Evolutionary conservation across 1,284 basidiomycete species (phyloP).

Genomic region (Laetiporus sulphureus): DNA sequence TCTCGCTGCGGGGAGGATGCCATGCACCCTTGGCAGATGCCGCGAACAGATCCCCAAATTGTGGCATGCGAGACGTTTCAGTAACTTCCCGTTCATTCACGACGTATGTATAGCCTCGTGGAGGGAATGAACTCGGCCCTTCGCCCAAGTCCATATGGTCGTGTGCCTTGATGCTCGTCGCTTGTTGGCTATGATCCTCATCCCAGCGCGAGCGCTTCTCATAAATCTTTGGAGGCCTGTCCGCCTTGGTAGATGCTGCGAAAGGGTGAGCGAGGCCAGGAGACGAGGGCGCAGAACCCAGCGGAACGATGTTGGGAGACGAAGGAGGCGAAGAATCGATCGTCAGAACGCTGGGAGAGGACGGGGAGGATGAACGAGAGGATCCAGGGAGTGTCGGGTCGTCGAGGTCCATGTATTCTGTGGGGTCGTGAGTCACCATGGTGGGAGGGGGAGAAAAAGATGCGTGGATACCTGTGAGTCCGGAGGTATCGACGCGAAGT

Average conservation of each 20-base stretch:
- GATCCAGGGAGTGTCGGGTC: slow-evolving; percentile 3
- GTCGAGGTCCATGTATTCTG: not conserved
- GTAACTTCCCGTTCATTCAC: not conserved
- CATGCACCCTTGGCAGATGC: slow-evolving; percentile 2
- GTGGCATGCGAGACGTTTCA: not conserved
- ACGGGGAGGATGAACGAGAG: slow-evolving; percentile 12
- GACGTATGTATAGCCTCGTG: no score
- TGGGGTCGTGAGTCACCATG: not conserved
- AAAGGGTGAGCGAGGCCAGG: slow-evolving; percentile 21
- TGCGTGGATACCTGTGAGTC: no score
- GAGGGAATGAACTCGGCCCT: not conserved
- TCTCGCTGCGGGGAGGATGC: slow-evolving; percentile 1
- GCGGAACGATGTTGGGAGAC: slow-evolving; percentile 12
- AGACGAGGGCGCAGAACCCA: slow-evolving; percentile 16
- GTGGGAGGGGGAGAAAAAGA: not conserved
- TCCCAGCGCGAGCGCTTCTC: slow-evolving; percentile 12
- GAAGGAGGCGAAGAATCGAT: slow-evolving; percentile 19
- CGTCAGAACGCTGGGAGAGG: slow-evolving; percentile 14
- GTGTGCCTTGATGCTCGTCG: not conserved
- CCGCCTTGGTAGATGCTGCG: slow-evolving; percentile 23
- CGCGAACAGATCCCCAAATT: slow-evolving; percentile 1
- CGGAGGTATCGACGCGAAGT: no score
- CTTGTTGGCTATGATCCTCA: no score
- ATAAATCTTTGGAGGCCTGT: slow-evolving; percentile 18
- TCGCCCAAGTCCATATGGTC: slow-evolving; percentile 1